Evolutionary conservation across 495 filamentous ascomycete genomes (phyloP).

Genomic region (Daldinia decipiens): DNA sequence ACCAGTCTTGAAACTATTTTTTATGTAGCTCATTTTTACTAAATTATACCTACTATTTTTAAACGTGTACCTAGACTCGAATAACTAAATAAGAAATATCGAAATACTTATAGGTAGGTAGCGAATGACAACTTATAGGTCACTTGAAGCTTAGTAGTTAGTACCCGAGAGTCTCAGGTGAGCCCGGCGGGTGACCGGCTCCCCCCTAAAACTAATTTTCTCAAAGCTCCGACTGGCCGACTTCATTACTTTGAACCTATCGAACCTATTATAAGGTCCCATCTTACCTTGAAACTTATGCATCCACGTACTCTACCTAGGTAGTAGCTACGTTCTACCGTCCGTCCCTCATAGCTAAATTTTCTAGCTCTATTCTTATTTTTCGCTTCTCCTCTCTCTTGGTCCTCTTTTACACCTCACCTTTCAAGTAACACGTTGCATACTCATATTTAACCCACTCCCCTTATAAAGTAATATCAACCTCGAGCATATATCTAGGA

Average conservation of each 20-base stretch:
- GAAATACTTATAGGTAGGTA: conserved; percentile 3
- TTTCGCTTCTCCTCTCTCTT: conserved; percentile 10
- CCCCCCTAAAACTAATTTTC: conserved; percentile 17
- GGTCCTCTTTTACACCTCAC: background rate
- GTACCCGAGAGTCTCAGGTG: conserved; percentile 34
- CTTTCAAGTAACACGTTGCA: conserved; percentile 21
- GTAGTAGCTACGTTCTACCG: conserved; percentile 9
- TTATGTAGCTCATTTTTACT: too few relatives aligned
- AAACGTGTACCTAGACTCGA: background rate
- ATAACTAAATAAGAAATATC: background rate
- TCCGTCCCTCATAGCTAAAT: conserved; percentile 30
- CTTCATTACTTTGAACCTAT: conserved; percentile 26
- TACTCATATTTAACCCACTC: conserved; percentile 25
- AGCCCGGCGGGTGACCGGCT: conserved; percentile 31
- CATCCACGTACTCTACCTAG: conserved; percentile 1
- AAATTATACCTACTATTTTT: background rate
- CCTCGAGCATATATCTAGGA: conserved; percentile 13
- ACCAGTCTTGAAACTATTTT: background rate
- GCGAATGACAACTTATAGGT: conserved; percentile 20
- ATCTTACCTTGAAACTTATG: conserved; percentile 14
- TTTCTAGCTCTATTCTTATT: conserved; percentile 30
- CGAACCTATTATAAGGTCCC: conserved; percentile 14
- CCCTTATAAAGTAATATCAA: conserved; percentile 12
- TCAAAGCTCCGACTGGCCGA: conserved; percentile 42
- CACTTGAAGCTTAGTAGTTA: conserved; percentile 27